A percentile compares a stretch with the other conserved stretches of the same genome.
Evolutionary conservation across 2,329 filamentous ascomycete genomes (phyloP).

Genomic region (Lachnellula cervina): DNA sequence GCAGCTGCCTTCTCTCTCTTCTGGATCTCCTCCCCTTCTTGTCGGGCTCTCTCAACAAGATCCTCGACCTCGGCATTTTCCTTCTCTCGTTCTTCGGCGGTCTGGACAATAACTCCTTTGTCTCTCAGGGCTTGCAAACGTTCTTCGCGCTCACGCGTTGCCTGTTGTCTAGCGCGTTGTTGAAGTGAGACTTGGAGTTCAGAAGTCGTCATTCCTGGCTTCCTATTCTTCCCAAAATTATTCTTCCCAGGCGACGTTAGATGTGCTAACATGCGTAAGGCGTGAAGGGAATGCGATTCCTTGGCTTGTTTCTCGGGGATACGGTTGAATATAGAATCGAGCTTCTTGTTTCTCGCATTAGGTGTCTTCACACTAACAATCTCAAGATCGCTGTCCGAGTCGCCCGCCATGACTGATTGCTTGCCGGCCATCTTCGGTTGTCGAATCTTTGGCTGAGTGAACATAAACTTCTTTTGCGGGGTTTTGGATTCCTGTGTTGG

Average conservation of each 20-base stretch:
- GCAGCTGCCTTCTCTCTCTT: conserved; percentile 69
- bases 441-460: conserved; percentile 35
- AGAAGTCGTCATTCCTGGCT: conserved; percentile 58
- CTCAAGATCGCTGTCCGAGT: conserved; percentile 44
- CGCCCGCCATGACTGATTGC: conserved; percentile 31
- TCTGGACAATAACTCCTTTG: conserved; percentile 77
- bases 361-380: conserved; percentile 31
- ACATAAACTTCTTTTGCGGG: conserved; percentile 18
- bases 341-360: conserved; percentile 39
- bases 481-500: conserved; percentile 4
- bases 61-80: conserved; percentile 83
- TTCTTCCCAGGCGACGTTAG: conserved; percentile 57
- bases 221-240: conserved; percentile 39
- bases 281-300: conserved; percentile 59
- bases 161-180: conserved; percentile 73
- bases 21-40: conserved; percentile 74
- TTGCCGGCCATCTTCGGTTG: conserved; percentile 36
- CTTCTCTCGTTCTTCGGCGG: conserved; percentile 77
- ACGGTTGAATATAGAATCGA: conserved; percentile 65
- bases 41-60: conserved; percentile 76
- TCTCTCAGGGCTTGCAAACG: conserved; percentile 71
- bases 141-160: conserved; percentile 69
- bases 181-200: conserved; percentile 67
- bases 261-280: conserved; percentile 70
- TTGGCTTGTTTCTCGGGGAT: conserved; percentile 58